These are phyloP conservation scores for Zygoascus sp. DNA, from an alignment of 1,139 yeast genomes.

Conservation along the genomic window DNA sequence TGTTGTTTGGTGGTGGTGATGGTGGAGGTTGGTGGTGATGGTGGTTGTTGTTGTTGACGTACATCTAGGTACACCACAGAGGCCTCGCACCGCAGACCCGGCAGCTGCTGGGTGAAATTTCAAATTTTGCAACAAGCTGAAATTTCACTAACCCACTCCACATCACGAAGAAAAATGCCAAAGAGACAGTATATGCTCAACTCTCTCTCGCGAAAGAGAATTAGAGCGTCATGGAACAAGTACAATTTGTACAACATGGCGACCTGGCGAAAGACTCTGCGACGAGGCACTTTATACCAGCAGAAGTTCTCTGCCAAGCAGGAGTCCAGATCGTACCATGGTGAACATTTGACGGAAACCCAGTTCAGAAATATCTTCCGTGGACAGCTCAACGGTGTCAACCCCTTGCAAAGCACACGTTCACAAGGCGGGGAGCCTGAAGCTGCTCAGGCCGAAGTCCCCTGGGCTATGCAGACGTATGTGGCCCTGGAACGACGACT, in stretches of 20 bases:
- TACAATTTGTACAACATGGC: constrained; percentile 80
- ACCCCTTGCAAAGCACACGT: constrained; percentile 41
- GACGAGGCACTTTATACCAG: constrained; percentile 66
- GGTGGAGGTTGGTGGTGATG: background rate
- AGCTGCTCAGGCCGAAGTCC: constrained; percentile 37
- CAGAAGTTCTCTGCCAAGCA: constrained; percentile 90
- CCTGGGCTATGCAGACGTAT: constrained; percentile 82
- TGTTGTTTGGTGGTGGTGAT: too few relatives aligned
- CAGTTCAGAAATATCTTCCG: constrained; percentile 72
- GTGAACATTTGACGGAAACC: constrained; percentile 84
- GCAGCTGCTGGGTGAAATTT: background rate
- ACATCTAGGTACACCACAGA: background rate
- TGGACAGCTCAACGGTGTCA: constrained; percentile 79
- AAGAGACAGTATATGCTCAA: constrained; percentile 25
- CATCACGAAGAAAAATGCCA: constrained; percentile 19
- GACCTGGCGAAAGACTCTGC: constrained; percentile 45
- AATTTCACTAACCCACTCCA: background rate
- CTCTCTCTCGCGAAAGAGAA: constrained; percentile 40
- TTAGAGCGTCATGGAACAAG: constrained; percentile 91
- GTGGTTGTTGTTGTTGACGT: background rate
- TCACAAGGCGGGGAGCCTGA: constrained; percentile 28
- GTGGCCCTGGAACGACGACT: constrained; percentile 84
- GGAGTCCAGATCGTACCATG: constrained; percentile 93
- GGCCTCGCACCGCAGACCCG: too few relatives aligned
- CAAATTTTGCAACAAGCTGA: too few relatives aligned